Evolutionary conservation across 108 stramenopile species (phyloP).

Genomic region (Conticribra weissflogii): DNA sequence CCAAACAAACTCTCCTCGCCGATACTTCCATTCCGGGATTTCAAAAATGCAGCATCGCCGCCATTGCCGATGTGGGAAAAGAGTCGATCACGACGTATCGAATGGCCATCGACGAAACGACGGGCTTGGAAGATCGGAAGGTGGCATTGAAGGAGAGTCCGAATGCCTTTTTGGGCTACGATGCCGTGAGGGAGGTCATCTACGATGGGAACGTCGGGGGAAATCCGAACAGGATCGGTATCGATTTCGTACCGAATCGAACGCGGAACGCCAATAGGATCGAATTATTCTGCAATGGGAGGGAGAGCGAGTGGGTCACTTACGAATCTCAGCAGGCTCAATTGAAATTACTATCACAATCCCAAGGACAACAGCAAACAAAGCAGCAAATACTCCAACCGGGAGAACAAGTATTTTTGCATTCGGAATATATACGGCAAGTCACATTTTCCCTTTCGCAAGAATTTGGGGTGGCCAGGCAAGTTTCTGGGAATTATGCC

Average conservation of each 20-base stretch:
- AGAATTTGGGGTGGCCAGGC: conserved; percentile 78
- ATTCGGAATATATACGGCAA: conserved; percentile 79
- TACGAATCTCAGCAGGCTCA: conserved; percentile 61
- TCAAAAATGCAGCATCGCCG: conserved; percentile 80
- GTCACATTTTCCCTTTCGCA: conserved; percentile 78
- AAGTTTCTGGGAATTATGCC: conserved; percentile 75
- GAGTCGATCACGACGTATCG: conserved; percentile 46
- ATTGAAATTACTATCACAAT: neutral
- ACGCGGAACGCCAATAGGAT: conserved; percentile 87
- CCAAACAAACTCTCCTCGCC: conserved; percentile 51
- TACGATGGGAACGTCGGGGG: conserved; percentile 65
- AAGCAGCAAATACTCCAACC: too few species aligned
- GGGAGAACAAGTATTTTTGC: conserved; percentile 56
- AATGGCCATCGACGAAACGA: conserved; percentile 53
- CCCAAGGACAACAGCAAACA: too few species aligned
- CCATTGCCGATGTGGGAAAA: conserved; percentile 71
- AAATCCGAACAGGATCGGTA: conserved; percentile 79
- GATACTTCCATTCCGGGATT: conserved; percentile 71
- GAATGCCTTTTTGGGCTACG: conserved; percentile 72
- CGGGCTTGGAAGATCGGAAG: conserved; percentile 70
- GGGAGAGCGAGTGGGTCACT: too few species aligned
- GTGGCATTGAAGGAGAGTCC: conserved; percentile 49
- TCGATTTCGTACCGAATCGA: conserved; percentile 74
- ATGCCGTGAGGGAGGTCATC: conserved; percentile 59
- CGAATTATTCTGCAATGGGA: conserved; percentile 82